Evolutionary conservation across 2,329 filamentous ascomycete species (phyloP).

Genomic region (Trichoderma breve): DNA sequence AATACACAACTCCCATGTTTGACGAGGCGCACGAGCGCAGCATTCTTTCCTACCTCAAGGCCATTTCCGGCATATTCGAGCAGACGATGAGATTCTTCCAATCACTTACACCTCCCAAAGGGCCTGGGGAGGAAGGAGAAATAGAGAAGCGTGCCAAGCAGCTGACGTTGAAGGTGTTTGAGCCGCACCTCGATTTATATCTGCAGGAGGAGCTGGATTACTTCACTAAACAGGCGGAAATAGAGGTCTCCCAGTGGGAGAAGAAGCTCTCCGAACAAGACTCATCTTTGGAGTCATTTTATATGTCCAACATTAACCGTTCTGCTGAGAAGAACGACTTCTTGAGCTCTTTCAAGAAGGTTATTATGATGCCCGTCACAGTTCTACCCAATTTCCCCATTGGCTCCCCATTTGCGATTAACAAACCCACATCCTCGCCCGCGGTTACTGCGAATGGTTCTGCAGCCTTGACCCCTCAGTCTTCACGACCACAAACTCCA

Average conservation of each 20-base stretch:
- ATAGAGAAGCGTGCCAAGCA: slow-evolving; percentile 64
- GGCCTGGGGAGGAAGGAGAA: slow-evolving; percentile 49
- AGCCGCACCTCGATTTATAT: slow-evolving; percentile 91
- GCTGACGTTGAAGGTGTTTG: slow-evolving; percentile 72
- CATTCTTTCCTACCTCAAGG: slow-evolving; percentile 76
- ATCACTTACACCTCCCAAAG: slow-evolving; percentile 65
- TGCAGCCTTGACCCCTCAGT: slow-evolving; percentile 33
- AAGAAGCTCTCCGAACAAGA: slow-evolving; percentile 89
- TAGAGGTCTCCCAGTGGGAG: slow-evolving; percentile 82
- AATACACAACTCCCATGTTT: slow-evolving; percentile 81
- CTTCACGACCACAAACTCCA: slow-evolving; percentile 52
- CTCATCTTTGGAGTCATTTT: slow-evolving; percentile 85
- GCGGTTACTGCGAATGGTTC: slow-evolving; percentile 30
- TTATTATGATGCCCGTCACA: slow-evolving; percentile 98
- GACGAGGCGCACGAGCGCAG: slow-evolving; percentile 80
- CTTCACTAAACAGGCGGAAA: slow-evolving; percentile 74
- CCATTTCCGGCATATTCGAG: slow-evolving; percentile 82
- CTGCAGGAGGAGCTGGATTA: slow-evolving; percentile 85
- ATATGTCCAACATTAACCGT: slow-evolving; percentile 92
- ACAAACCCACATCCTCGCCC: slow-evolving; percentile 35
- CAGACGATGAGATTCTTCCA: slow-evolving; percentile 77
- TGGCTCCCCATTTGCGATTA: slow-evolving; percentile 55
- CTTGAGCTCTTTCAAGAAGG: slow-evolving; percentile 93
- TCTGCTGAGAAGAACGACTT: slow-evolving; percentile 97
- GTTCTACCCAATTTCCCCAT: slow-evolving; percentile 71